Evolutionary conservation across 2,329 filamentous ascomycete species (phyloP), one percentile per base, ranked within the genome.

Genomic region (Colletotrichum gigasporum): DNA sequence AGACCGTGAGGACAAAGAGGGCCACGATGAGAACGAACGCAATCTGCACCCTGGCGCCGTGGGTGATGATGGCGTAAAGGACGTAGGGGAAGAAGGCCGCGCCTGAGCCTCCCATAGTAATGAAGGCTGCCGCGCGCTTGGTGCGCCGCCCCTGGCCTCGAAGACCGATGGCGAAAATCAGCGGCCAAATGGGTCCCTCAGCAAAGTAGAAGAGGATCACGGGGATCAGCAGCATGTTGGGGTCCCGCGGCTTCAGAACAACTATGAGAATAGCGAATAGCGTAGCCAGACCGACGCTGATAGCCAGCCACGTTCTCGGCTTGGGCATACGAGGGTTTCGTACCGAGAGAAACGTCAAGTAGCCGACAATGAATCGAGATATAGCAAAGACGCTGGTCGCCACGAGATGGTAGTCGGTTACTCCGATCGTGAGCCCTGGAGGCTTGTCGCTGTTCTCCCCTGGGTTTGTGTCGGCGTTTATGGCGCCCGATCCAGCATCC

Each of bases 101-200:
- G 2, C 92, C 91, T 1, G 86, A 89, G 1, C 89, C 91, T 51
- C 90, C 91, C 74, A 90, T 92, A 2, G 94, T 92, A 68, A 96
- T 89, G 75, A 88, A 92, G 2, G 90, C 91, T 0, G 91, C 90
- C 0, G 91, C 92, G 48, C 90, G 85, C 78, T 96, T 96, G 4
- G 91, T 94, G 68, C 92, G 85, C n/a, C 87, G 85, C 0, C 93
- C 93, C 51, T 96, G 86, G 1, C 93, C 93, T 3, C 92, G 87
- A 63, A 97, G 89, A 3, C 91, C 91, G 11, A 96, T 84, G 3
- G 91, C 89, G 69, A 94, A 93, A 64, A 96, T 89, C 2, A 94
- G 88, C 0, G 94, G 93, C 82, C 92, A 97, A 69, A 93, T 87
- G 53, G 93, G 92, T 0, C 90, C 91, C 75, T 95, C 92, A 71